Percentiles rank a stretch among this genome's conserved stretches.
Evolutionary conservation across 208 protist genomes (phyloP).

Genomic region (Trypanosoma rangeli): DNA sequence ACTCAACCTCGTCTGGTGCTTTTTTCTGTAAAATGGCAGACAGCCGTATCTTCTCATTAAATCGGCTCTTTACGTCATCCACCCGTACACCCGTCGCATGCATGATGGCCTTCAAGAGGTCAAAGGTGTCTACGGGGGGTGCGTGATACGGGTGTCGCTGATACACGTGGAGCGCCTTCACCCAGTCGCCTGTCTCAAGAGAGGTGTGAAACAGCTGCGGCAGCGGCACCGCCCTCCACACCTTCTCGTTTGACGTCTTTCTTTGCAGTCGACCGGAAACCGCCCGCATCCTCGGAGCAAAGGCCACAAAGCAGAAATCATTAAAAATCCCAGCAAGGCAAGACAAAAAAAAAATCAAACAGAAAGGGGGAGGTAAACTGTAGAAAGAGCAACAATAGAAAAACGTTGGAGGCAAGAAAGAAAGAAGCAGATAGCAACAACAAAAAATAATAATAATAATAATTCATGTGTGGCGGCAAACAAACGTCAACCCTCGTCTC

Average conservation of each 20-base stretch:
- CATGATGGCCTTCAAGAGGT: constrained; percentile 83
- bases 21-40: constrained; percentile 69
- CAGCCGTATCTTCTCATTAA: constrained; percentile 86
- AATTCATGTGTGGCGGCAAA: too few species aligned
- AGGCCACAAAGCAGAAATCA: not conserved
- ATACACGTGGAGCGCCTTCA: constrained; percentile 73
- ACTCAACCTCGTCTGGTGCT: constrained; percentile 83
- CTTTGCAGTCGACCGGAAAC: not conserved
- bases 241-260: constrained; percentile 34
- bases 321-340: not conserved
- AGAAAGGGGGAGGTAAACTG: not conserved
- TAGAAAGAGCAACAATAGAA: too few species aligned
- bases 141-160: constrained; percentile 88
- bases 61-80: constrained; percentile 83
- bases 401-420: too few species aligned
- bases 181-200: constrained; percentile 81
- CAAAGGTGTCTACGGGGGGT: constrained; percentile 83
- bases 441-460: too few species aligned
- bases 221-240: constrained; percentile 86
- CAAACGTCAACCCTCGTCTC: too few species aligned
- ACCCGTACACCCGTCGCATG: constrained; percentile 79
- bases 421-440: too few species aligned
- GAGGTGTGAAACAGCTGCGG: constrained; percentile 71
- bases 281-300: constrained; percentile 18
- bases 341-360: constrained; percentile 8